These are phyloP conservation scores for Apiotrichum gracile DNA, from an alignment of 1,284 basidiomycete species.

Conservation along the genomic window DNA sequence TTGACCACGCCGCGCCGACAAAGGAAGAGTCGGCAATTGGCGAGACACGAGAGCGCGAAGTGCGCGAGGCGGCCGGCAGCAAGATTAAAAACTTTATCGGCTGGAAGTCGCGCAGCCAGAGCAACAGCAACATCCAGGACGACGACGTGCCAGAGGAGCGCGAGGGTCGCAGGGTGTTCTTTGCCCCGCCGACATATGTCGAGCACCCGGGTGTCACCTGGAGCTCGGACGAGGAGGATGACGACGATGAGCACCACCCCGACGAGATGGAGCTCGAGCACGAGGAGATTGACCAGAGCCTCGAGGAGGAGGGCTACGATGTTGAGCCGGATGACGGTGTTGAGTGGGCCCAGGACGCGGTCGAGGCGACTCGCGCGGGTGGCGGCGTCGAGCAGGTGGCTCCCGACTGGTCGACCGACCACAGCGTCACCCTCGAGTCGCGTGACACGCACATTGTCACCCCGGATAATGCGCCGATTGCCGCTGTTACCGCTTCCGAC, in stretches of 20 bases:
- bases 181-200: slow-evolving; percentile 51
- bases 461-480: neutral
- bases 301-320: slow-evolving; percentile 13
- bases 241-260: slow-evolving; percentile 49
- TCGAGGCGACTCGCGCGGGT: slow-evolving; percentile 36
- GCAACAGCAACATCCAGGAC: slow-evolving; percentile 14
- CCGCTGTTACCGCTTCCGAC: neutral
- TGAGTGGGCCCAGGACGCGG: slow-evolving; percentile 50
- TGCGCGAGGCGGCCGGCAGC: slow-evolving; percentile 4
- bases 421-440: neutral
- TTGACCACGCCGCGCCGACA: slow-evolving; percentile 61
- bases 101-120: slow-evolving; percentile 24
- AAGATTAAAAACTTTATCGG: slow-evolving; percentile 31
- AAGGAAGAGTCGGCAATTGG: slow-evolving; percentile 29
- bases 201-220: slow-evolving; percentile 54
- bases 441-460: neutral
- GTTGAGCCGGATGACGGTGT: slow-evolving; percentile 52
- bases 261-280: slow-evolving; percentile 49
- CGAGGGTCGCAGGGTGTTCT: slow-evolving; percentile 42
- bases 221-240: slow-evolving; percentile 69
- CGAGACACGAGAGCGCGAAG: slow-evolving; percentile 2
- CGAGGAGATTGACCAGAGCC: slow-evolving; percentile 37
- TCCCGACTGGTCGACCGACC: neutral
- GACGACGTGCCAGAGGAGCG: too few species aligned
- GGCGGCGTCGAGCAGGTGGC: slow-evolving; percentile 20